These are phyloP conservation scores for Exobasidium cylindrosporum DNA, from an alignment of 1,284 basidiomycete genomes.

Conservation along the genomic window DNA sequence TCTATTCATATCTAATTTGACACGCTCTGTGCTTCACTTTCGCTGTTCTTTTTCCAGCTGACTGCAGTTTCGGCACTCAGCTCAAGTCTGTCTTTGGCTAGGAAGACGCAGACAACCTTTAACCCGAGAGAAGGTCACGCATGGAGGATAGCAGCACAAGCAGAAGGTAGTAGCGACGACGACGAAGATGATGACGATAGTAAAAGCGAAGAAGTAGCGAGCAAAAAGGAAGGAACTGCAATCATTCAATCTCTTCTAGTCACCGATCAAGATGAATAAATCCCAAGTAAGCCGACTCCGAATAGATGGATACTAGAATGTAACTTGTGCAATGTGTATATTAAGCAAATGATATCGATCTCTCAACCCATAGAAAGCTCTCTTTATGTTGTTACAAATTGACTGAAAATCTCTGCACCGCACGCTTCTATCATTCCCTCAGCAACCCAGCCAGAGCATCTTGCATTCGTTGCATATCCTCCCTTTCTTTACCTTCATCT, in stretches of 20 bases:
- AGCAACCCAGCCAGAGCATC: conserved; percentile 49
- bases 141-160: conserved; percentile 11
- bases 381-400: too few species aligned
- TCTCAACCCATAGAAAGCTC: not conserved
- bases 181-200: not conserved
- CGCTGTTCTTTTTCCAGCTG: conserved; percentile 17
- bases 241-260: not conserved
- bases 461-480: conserved; percentile 52
- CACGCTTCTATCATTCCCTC: conserved; percentile 37
- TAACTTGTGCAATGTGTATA: conserved; percentile 7
- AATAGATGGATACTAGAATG: not conserved
- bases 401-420: too few species aligned
- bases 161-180: too few species aligned
- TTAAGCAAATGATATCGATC: too few species aligned
- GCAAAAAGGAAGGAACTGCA: not conserved
- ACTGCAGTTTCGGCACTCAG: conserved; percentile 36
- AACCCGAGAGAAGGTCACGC: conserved; percentile 38
- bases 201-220: not conserved
- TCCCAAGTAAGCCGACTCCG: not conserved
- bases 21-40: too few species aligned
- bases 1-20: too few species aligned
- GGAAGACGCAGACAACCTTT: conserved; percentile 31
- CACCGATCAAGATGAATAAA: not conserved
- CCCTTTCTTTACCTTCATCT: conserved; percentile 32
- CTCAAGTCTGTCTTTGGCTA: conserved; percentile 25